Percentiles rank a stretch among this genome's conserved stretches.
Evolutionary conservation across 164 flowering plant genomes (phyloP).

Genomic region (Nymphaea colorata): DNA sequence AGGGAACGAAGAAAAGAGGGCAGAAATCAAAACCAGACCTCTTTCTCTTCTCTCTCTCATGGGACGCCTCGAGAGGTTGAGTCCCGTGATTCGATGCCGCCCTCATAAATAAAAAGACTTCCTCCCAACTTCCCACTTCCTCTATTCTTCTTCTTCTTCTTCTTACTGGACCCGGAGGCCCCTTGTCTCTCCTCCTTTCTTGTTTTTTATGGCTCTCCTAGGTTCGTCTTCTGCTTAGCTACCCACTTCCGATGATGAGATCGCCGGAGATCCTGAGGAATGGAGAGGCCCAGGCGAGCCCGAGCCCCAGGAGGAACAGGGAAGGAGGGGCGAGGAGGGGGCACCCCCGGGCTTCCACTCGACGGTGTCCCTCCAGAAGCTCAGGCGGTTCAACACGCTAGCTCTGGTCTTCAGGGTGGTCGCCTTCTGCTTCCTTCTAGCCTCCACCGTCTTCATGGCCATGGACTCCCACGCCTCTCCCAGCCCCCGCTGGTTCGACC

Average conservation of each 20-base stretch:
- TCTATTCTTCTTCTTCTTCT: conserved; percentile 1
- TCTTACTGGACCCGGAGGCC: too few relatives aligned
- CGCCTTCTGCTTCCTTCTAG: conserved; percentile 62
- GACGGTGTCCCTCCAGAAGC: conserved; percentile 63
- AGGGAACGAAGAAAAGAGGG: too few relatives aligned
- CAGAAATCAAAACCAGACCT: too few relatives aligned
- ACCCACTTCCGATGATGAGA: conserved; percentile 20
- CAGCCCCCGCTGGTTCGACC: conserved; percentile 46
- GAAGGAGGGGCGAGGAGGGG: neutral
- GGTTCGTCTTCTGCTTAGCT: conserved; percentile 14
- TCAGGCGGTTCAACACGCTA: conserved; percentile 58
- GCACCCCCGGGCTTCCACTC: conserved; percentile 44
- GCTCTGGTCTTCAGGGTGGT: conserved; percentile 55
- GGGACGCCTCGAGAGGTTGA: neutral
- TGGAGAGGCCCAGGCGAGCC: conserved; percentile 26
- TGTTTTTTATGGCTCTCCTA: conserved; percentile 14
- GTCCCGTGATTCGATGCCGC: neutral
- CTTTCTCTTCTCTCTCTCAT: too few relatives aligned
- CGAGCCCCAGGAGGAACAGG: conserved; percentile 1
- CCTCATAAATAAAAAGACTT: neutral
- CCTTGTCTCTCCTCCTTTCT: conserved; percentile 3
- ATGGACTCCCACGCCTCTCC: conserved; percentile 40
- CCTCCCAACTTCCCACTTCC: neutral
- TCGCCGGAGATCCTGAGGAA: conserved; percentile 43
- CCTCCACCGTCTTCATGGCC: conserved; percentile 68